Percentiles rank a stretch among this genome's conserved stretches.
These are phyloP conservation scores for Penicillium sp. DNA, from an alignment of 2,329 filamentous ascomycete genomes.

Conservation along the genomic window DNA sequence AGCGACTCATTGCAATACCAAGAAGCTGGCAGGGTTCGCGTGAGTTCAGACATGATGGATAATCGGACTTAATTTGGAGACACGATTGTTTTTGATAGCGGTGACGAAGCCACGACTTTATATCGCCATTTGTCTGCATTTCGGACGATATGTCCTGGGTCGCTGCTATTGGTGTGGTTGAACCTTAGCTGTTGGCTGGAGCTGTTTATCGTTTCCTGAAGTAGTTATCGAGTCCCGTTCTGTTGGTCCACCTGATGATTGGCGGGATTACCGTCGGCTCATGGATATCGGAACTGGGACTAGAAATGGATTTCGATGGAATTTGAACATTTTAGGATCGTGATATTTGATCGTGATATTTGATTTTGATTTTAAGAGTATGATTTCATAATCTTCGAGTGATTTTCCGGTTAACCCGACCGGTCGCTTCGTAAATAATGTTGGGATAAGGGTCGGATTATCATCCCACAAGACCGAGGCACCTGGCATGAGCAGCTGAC, in stretches of 20 bases:
- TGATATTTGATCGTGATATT: not conserved
- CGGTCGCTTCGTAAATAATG: not conserved
- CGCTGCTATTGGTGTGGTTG: conserved; percentile 1
- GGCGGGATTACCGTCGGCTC: not conserved
- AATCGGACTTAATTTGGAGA: not conserved
- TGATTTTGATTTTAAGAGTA: not conserved
- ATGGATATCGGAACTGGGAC: not conserved
- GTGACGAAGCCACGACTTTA: conserved; percentile 4
- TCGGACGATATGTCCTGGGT: not conserved
- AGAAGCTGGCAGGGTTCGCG: conserved; percentile 52
- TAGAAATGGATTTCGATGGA: not conserved
- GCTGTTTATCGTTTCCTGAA: conserved; percentile 34
- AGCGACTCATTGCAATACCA: conserved; percentile 53
- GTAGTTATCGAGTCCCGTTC: conserved; percentile 31
- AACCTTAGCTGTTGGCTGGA: conserved; percentile 5
- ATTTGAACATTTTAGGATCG: not conserved
- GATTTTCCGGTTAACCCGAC: not conserved
- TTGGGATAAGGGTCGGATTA: not conserved
- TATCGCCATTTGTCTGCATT: conserved; percentile 1
- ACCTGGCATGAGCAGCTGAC: not conserved
- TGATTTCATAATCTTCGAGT: not conserved
- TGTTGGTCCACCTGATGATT: conserved; percentile 5
- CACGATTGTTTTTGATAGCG: not conserved
- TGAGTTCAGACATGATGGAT: conserved; percentile 33
- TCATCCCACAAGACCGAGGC: not conserved